Conservation (phyloP, 2,329 filamentous ascomycete species). For the Hymenoscyphus albidus region DNA sequence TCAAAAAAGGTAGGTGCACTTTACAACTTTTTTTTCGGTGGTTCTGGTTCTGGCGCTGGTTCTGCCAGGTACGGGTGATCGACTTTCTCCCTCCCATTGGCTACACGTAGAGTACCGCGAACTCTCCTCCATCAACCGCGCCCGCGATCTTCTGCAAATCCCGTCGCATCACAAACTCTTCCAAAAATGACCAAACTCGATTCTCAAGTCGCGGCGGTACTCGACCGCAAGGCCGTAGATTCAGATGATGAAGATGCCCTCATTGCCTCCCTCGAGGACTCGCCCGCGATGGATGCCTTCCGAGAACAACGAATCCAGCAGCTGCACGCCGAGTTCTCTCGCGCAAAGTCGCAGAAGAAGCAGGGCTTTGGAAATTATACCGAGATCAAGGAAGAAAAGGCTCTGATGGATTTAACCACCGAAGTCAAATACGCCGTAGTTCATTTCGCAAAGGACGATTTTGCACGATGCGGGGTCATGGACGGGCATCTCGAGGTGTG, state of each 20-base stretch:
- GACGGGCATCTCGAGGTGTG: conserved; percentile 38
- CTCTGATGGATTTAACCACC: conserved; percentile 46
- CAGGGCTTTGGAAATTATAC: conserved; percentile 50
- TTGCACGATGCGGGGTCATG: conserved; percentile 41
- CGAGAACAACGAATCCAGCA: conserved; percentile 55
- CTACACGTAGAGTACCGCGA: neutral
- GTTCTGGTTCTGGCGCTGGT: neutral
- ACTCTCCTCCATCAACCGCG: conserved; percentile 14
- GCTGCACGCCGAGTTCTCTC: conserved; percentile 51
- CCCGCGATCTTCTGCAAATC: conserved; percentile 10
- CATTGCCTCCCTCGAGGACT: conserved; percentile 52
- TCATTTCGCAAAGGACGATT: conserved; percentile 42
- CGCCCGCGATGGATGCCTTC: conserved; percentile 48
- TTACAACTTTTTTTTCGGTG: neutral
- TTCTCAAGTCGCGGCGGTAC: conserved; percentile 46
- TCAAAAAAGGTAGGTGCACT: neutral
- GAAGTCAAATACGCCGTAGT: conserved; percentile 38
- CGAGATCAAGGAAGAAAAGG: conserved; percentile 56
- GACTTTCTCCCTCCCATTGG: neutral
- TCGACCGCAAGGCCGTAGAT: conserved; percentile 35
- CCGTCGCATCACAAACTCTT: conserved; percentile 3
- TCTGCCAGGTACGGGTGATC: neutral
- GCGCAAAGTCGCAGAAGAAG: conserved; percentile 48
- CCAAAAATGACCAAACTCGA: conserved; percentile 44
- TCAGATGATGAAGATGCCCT: conserved; percentile 55